These are phyloP conservation scores for Rhizophagus clarus DNA, from an alignment of 192 early-diverging fungal species.

Conservation along the genomic window DNA sequence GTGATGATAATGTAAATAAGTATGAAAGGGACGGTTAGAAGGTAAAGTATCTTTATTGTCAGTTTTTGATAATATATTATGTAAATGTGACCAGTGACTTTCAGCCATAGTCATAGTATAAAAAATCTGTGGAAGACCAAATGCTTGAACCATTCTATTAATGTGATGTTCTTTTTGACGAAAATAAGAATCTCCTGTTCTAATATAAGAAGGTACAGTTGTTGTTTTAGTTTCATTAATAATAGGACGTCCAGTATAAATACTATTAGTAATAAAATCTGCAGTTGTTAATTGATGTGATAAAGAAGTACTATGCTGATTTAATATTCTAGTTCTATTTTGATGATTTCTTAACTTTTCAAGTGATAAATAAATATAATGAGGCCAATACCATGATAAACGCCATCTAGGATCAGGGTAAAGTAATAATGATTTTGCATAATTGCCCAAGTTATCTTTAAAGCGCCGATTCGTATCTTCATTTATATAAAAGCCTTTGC, in stretches of 20 bases:
- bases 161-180: background rate
- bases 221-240: slow-evolving; percentile 6
- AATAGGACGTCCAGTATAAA: background rate
- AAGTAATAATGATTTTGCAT: background rate
- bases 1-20: background rate
- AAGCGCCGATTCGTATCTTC: too few species aligned
- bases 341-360: slow-evolving; percentile 1
- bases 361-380: too few species aligned
- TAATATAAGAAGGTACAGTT: background rate
- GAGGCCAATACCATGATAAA: too few species aligned
- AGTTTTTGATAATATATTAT: background rate
- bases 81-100: background rate
- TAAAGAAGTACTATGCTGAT: too few species aligned
- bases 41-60: background rate
- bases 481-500: background rate
- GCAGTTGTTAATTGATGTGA: background rate
- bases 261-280: background rate
- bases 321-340: background rate
- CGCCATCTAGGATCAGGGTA: too few species aligned
- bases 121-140: background rate
- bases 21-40: slow-evolving; percentile 4
- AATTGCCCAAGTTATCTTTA: background rate
- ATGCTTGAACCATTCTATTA: background rate
- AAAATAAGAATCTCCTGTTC: slow-evolving; percentile 13
- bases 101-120: background rate